Percentiles rank a stretch among this genome's conserved stretches.
These are phyloP conservation scores for Fusarium sp. DNA, from an alignment of 2,329 filamentous ascomycete species.

Conservation along the genomic window DNA sequence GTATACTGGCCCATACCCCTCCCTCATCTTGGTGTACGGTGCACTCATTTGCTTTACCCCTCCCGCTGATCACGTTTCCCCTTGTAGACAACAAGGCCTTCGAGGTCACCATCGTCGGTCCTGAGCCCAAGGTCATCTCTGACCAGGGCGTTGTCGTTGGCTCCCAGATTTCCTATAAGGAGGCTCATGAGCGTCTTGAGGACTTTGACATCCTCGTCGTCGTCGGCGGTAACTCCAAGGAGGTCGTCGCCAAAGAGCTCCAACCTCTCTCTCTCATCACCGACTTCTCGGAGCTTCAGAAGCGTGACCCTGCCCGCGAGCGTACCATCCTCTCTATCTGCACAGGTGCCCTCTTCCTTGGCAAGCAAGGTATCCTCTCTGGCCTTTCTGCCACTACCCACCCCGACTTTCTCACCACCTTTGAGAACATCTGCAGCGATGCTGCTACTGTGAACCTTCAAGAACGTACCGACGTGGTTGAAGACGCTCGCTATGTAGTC, in stretches of 20 bases:
- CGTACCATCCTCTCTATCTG: slow-evolving; percentile 83
- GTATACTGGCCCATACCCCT: background rate
- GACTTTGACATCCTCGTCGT: slow-evolving; percentile 85
- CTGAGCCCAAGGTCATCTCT: slow-evolving; percentile 64
- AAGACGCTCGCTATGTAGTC: slow-evolving; percentile 84
- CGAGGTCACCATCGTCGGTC: slow-evolving; percentile 64
- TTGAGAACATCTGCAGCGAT: slow-evolving; percentile 84
- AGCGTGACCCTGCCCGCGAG: slow-evolving; percentile 80
- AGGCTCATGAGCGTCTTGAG: slow-evolving; percentile 76
- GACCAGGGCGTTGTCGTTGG: slow-evolving; percentile 74
- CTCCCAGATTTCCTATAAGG: slow-evolving; percentile 80
- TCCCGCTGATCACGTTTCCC: slow-evolving; percentile 36
- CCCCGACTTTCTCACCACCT: slow-evolving; percentile 79
- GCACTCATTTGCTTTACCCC: slow-evolving; percentile 26
- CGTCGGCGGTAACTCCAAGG: slow-evolving; percentile 74
- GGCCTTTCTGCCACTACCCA: slow-evolving; percentile 86
- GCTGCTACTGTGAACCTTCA: slow-evolving; percentile 74
- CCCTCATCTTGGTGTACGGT: slow-evolving; percentile 3
- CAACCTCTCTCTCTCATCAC: slow-evolving; percentile 78
- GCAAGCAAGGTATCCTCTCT: slow-evolving; percentile 78
- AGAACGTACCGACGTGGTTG: slow-evolving; percentile 84
- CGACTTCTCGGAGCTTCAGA: slow-evolving; percentile 81
- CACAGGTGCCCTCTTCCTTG: slow-evolving; percentile 81
- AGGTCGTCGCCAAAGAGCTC: slow-evolving; percentile 71
- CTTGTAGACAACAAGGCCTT: slow-evolving; percentile 64